Evolutionary conservation across 768 basidiomycete genomes (phyloP).

Genomic region (Sporobolomyces phaffii): DNA sequence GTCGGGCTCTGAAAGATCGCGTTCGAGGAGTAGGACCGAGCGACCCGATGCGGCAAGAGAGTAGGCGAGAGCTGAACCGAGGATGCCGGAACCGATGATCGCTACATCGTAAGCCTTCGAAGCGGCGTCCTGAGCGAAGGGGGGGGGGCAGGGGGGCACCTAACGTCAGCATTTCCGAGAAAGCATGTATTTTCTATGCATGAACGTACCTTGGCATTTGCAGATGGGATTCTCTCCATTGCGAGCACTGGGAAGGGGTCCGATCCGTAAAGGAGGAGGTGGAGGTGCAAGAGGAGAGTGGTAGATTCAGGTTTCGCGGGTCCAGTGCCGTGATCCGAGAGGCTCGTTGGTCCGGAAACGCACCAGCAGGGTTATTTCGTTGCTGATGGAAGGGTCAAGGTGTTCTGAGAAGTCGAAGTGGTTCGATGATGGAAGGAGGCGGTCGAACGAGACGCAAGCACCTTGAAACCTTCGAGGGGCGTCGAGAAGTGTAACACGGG

Average conservation of each 20-base stretch:
- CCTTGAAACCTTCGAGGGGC: no score
- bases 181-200: background rate
- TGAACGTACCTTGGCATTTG: constrained; percentile 4
- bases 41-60: constrained; percentile 63
- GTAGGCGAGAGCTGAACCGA: constrained; percentile 79
- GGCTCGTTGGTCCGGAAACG: no score
- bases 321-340: no score
- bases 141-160: no score
- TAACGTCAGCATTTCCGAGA: background rate
- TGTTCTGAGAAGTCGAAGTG: no score
- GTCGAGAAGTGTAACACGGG: no score
- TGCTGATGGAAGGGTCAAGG: no score
- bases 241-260: background rate
- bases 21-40: constrained; percentile 76
- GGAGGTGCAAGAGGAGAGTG: no score
- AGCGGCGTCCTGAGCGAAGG: constrained; percentile 1
- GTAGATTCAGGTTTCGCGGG: no score
- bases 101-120: constrained; percentile 48
- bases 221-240: background rate
- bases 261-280: background rate
- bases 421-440: no score
- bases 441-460: no score
- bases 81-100: constrained; percentile 87
- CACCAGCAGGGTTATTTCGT: no score
- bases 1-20: constrained; percentile 86